phyloP scores from a whole-genome alignment of 352 stramenopile genomes.

The Phytophthora citricola region DNA sequence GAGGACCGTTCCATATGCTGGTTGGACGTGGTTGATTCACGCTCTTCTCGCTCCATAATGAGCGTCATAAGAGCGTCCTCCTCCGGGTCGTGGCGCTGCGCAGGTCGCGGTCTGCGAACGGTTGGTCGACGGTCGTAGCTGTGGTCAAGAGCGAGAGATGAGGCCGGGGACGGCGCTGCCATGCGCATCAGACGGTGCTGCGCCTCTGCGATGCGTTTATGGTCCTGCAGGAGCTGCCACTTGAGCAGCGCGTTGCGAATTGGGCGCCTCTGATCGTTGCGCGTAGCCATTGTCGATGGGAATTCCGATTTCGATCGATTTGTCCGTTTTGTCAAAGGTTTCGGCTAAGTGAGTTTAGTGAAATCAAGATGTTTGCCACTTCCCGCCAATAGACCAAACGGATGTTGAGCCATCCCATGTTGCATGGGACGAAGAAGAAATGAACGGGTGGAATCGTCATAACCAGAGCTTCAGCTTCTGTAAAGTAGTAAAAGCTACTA shows the following conservation, averaged over 20 bases:
- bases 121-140: constrained; percentile 11
- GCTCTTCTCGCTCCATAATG: constrained; percentile 42
- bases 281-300: constrained; percentile 12
- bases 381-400: constrained; percentile 19
- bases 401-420: background rate
- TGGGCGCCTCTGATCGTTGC: constrained; percentile 20
- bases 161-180: constrained; percentile 17
- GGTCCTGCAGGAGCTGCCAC: constrained; percentile 40
- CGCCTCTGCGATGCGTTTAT: constrained; percentile 22
- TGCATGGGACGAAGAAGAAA: background rate
- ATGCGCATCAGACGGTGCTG: constrained; percentile 33
- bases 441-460: too few relatives aligned
- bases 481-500: too few relatives aligned
- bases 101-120: constrained; percentile 9
- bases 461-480: too few relatives aligned
- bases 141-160: constrained; percentile 9
- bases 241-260: constrained; percentile 40
- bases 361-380: constrained; percentile 24
- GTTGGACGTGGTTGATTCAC: constrained; percentile 23
- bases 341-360: constrained; percentile 20
- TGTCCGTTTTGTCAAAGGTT: constrained; percentile 21
- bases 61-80: constrained; percentile 54
- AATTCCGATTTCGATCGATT: constrained; percentile 12
- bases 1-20: constrained; percentile 18
- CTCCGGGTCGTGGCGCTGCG: constrained; percentile 29